Base-by-base conservation (phyloP, 2,329 filamentous ascomycete species). In the Grosmannia serpens region DNA sequence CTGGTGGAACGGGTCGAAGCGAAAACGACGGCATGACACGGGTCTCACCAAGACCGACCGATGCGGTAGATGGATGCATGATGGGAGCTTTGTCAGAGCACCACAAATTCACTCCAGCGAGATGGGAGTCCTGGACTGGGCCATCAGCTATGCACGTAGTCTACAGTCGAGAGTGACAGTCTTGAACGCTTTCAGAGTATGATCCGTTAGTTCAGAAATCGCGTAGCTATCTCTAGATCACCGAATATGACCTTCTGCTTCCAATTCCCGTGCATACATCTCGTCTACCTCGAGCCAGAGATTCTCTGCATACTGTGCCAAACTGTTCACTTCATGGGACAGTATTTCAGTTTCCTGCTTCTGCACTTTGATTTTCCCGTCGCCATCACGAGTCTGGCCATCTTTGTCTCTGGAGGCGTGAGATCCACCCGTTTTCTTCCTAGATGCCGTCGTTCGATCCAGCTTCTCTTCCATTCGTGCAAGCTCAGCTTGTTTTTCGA, bases 1-100 rank as follows among this genome's bases (percentile, higher is more conserved):
- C 71, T 91, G 67, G 85, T 91, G 26, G 87, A 91, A 76, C 84
- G 82, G 74, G 82, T 82, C 62, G 85, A 87, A 72, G 78, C 73
- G 63, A 78, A 79, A 63, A 73, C 76, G 33, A 24, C 54, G 2
- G 50, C 55, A n/a, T 58, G 56, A 58, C 27, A 47, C 41, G 20
- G n/a, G 38, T 17, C 41, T n/a, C 8, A 17, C 17, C 20, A 44
- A 44, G 20, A 22, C 3, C n/a, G 20, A 44, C 17, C 27, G 41
- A 46, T 13, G 17, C 20, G 13, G 17, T 7, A 46, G 26, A n/a
- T 13, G 4, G 3, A 35, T 38, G 9, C 20, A 22, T 15, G 20
- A 44, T 20, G 41, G 15, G 35, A 38, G 10, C 13, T 15, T 26
- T 24, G 20, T 53, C 9, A 38, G n/a, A 26, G 17, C 7, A 20